Percentiles rank a stretch among this genome's conserved stretches.
Conservation (phyloP, 768 basidiomycete species). For the Mycena chlorophos region DNA sequence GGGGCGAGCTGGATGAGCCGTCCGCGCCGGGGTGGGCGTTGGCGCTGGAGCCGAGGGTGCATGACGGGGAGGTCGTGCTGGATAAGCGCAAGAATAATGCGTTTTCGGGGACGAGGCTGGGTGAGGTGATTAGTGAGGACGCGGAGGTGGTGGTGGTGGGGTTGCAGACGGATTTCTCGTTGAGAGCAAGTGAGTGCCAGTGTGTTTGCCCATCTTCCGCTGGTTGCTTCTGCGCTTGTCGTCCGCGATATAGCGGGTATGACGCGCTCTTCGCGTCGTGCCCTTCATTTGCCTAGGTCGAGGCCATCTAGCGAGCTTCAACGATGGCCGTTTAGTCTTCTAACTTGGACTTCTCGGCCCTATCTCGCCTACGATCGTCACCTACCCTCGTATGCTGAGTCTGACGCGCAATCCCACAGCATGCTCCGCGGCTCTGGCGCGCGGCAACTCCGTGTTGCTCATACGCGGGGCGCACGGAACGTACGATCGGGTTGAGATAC, state of each 20-base stretch:
- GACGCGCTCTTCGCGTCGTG: background rate
- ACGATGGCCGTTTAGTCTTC: background rate
- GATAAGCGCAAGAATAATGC: slow-evolving; percentile 75
- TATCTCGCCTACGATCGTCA: background rate
- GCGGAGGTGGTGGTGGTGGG: slow-evolving; percentile 69
- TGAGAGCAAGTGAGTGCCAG: slow-evolving; percentile 40
- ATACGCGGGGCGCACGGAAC: slow-evolving; percentile 68
- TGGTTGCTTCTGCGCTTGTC: slow-evolving; percentile 4
- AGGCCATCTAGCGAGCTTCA: background rate
- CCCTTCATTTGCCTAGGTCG: background rate
- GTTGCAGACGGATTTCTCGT: slow-evolving; percentile 66
- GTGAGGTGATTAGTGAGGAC: slow-evolving; percentile 46
- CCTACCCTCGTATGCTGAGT: background rate
- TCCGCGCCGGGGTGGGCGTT: slow-evolving; percentile 61
- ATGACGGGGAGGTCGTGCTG: slow-evolving; percentile 50
- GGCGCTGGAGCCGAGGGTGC: slow-evolving; percentile 46
- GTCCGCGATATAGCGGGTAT: background rate
- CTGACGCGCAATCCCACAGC: slow-evolving; percentile 33
- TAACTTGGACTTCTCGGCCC: background rate
- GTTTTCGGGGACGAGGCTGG: slow-evolving; percentile 59
- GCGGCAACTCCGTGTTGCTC: slow-evolving; percentile 67
- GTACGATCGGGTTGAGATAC: slow-evolving; percentile 62
- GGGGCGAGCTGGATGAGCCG: slow-evolving; percentile 61
- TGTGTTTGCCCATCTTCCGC: background rate
- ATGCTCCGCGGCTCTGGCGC: slow-evolving; percentile 58